These are phyloP conservation scores for Tricholomella constricta DNA, from an alignment of 768 basidiomycete genomes.

Conservation along the genomic window DNA sequence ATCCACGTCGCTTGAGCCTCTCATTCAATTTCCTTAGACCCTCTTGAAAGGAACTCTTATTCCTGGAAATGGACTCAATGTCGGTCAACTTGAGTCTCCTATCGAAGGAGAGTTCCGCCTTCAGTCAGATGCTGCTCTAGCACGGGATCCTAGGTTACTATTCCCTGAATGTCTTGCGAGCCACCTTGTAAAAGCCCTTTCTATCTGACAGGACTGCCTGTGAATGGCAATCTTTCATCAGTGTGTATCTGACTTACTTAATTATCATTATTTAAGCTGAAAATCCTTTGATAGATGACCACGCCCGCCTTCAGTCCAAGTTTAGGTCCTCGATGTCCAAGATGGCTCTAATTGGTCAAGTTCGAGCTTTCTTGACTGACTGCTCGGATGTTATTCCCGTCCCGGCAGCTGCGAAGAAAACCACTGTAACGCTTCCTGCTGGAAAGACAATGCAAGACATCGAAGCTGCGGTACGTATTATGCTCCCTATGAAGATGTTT, in stretches of 20 bases:
- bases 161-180: not conserved
- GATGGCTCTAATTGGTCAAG: slow-evolving; percentile 31
- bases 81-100: slow-evolving; percentile 23
- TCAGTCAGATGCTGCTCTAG: slow-evolving; percentile 28
- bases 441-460: slow-evolving; percentile 29
- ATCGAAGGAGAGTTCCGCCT: slow-evolving; percentile 32
- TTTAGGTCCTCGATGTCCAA: slow-evolving; percentile 37
- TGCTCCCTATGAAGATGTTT: no score
- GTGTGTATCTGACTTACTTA: slow-evolving; percentile 11
- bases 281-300: slow-evolving; percentile 17
- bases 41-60: slow-evolving; percentile 26
- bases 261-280: not conserved
- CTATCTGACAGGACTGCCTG: slow-evolving; percentile 33
- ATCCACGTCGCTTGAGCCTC: not conserved
- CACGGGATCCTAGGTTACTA: slow-evolving; percentile 23
- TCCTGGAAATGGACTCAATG: slow-evolving; percentile 26
- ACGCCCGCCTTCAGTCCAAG: slow-evolving; percentile 22
- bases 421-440: slow-evolving; percentile 28
- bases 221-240: slow-evolving; percentile 40
- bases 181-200: not conserved
- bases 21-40: slow-evolving; percentile 15
- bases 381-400: slow-evolving; percentile 30
- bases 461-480: slow-evolving; percentile 25
- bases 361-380: slow-evolving; percentile 20
- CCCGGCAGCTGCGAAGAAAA: slow-evolving; percentile 12